A percentile compares a stretch with the other conserved stretches of the same genome.
phyloP scores from a whole-genome alignment of 1,284 basidiomycete genomes.

The Moesziomyces antarcticus region DNA sequence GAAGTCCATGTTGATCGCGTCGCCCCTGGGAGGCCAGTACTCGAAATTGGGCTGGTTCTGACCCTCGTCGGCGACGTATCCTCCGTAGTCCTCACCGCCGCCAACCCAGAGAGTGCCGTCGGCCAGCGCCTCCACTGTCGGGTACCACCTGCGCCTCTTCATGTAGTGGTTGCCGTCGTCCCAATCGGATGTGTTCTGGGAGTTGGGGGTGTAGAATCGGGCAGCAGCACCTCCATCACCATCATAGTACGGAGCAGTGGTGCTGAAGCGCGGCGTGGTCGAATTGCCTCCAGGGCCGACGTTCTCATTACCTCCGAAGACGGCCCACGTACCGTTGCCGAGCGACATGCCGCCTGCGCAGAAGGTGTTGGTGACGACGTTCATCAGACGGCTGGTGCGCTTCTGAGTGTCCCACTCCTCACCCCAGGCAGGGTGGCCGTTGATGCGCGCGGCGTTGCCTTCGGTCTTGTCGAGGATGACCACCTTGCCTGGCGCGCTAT shows the following conservation, averaged over 20 bases:
- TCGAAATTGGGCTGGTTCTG: slow-evolving; percentile 50
- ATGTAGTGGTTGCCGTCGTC: slow-evolving; percentile 37
- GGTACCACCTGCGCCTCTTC: slow-evolving; percentile 41
- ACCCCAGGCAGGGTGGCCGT: slow-evolving; percentile 56
- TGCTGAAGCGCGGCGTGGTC: slow-evolving; percentile 30
- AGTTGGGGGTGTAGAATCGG: slow-evolving; percentile 40
- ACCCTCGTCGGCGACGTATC: slow-evolving; percentile 29
- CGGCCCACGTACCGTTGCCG: slow-evolving; percentile 66
- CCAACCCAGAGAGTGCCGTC: slow-evolving; percentile 42
- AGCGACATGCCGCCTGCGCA: slow-evolving; percentile 66
- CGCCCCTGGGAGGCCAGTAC: slow-evolving; percentile 39
- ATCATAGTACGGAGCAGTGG: slow-evolving; percentile 32
- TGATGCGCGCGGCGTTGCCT: slow-evolving; percentile 57
- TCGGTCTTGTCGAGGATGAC: slow-evolving; percentile 68
- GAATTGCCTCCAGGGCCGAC: slow-evolving; percentile 56
- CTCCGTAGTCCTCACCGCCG: slow-evolving; percentile 40
- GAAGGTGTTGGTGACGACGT: slow-evolving; percentile 67
- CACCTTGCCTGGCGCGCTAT: slow-evolving; percentile 57
- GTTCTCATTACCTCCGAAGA: slow-evolving; percentile 65
- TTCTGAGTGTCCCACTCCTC: slow-evolving; percentile 45
- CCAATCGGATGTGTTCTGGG: slow-evolving; percentile 19
- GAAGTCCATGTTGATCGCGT: slow-evolving; percentile 41
- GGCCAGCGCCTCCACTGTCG: slow-evolving; percentile 42
- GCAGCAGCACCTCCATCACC: slow-evolving; percentile 41
- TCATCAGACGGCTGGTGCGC: slow-evolving; percentile 52